These are phyloP conservation scores for Suhomyces panamericanus DNA, from an alignment of 1,139 yeast species.

Conservation along the genomic window DNA sequence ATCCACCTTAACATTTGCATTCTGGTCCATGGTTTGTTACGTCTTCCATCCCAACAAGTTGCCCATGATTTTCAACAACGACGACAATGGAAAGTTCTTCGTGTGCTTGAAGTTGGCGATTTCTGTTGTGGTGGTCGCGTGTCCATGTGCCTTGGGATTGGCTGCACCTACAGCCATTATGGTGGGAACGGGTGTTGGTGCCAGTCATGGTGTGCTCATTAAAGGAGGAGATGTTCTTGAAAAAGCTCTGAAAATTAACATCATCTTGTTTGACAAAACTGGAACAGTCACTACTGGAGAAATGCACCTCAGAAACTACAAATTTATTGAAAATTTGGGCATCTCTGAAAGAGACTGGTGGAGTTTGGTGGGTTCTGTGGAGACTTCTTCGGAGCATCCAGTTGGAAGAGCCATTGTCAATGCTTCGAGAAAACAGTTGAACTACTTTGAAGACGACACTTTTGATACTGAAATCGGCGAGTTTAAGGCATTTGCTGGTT, in stretches of 20 bases:
- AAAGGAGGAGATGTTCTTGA: conserved; percentile 94
- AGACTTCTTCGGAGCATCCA: conserved; percentile 82
- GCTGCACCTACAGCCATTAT: conserved; percentile 98
- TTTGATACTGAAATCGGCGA: conserved; percentile 32
- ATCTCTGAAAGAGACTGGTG: conserved; percentile 40
- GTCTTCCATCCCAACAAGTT: conserved; percentile 30
- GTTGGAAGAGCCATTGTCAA: conserved; percentile 68
- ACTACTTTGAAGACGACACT: conserved; percentile 37
- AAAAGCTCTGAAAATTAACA: conserved; percentile 60
- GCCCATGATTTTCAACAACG: conserved; percentile 59
- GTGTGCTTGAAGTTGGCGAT: conserved; percentile 82
- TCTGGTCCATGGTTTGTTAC: conserved; percentile 58
- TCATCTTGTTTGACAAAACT: conserved; percentile 88
- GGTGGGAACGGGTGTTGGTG: conserved; percentile 99
- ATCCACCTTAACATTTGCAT: conserved; percentile 61
- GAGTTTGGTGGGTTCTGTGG: conserved; percentile 63
- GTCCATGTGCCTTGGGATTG: conserved; percentile 95
- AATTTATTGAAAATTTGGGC: conserved; percentile 10
- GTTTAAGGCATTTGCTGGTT: conserved; percentile 62
- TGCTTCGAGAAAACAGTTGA: conserved; percentile 28
- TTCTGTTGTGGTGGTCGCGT: conserved; percentile 93
- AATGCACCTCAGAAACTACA: conserved; percentile 54
- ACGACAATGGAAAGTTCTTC: conserved; percentile 58
- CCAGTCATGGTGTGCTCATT: conserved; percentile 81
- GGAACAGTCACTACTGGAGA: conserved; percentile 90